Base-by-base conservation (phyloP, 768 basidiomycete species). In the Hortiboletus flavorubellus region DNA sequence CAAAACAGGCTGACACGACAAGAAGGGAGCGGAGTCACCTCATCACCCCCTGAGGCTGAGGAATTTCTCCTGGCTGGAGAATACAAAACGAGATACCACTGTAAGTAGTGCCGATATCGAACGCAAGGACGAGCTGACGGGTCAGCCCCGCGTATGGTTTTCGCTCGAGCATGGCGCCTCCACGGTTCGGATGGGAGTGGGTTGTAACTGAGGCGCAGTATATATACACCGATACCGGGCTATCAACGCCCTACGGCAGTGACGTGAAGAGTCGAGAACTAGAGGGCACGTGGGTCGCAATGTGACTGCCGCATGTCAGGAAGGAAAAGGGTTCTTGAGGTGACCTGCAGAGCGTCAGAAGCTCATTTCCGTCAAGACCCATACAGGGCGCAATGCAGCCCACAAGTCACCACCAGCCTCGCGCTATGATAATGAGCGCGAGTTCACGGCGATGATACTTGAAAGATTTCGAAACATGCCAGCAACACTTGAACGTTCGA, bases 41-140 rank as follows among this genome's bases (percentile, higher is more conserved):
- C 23, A 35, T 51, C n/a, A 70, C 68, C 4, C 63, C 52, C 8
- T 56, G 53, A 12, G 57, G 61, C 42, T 69, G 51, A 11, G 69
- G 70, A 14, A 69, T 29, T 41, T 67, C 55, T 1, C 61, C 62
- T 2, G 73, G 76, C 49, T 62, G 75, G 15, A 80, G 69, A 46
- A 80, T 75, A 31, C 59, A 68, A 39, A 65, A 74, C 1, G 72
- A 72, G 14, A 75, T 60, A 2, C 69, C 74, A 44, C 69, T 70
- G 45, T 54, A 72, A 8, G 72, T 75, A 11, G 75, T 76, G 3
- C 75, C 73, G 12, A 76, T 52, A 40, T 75, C 75, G 23, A 76
- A 68, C 2, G 71, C 70, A 12, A 76, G 58, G 16, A 76, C 68
- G 7, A 76, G 64, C 49, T 71, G 68, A 46, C 56, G 64, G 5